These are phyloP conservation scores for Termitomyces sp. DNA, from an alignment of 768 basidiomycete genomes.

Conservation along the genomic window DNA sequence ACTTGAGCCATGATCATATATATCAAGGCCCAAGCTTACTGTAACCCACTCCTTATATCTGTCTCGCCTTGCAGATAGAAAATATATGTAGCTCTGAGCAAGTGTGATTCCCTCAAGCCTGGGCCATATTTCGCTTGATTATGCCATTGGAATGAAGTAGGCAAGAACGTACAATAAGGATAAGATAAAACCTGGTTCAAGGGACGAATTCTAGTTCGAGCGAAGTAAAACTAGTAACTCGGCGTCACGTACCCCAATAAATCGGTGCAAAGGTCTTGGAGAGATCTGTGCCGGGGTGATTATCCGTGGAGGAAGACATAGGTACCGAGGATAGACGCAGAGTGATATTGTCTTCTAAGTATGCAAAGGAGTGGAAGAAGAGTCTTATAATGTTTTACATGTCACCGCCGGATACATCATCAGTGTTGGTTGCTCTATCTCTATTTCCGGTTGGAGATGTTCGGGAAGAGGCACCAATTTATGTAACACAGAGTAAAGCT, in stretches of 20 bases:
- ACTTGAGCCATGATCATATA: neutral
- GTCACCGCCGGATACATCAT: neutral
- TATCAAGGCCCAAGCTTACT: constrained; percentile 13
- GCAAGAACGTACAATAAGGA: constrained; percentile 20
- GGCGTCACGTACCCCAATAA: constrained; percentile 21
- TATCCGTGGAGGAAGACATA: neutral
- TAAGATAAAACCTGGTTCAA: constrained; percentile 20
- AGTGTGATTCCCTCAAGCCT: constrained; percentile 34
- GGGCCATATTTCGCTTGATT: neutral
- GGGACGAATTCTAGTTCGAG: neutral
- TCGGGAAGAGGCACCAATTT: neutral
- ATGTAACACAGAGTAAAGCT: neutral
- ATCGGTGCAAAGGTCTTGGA: constrained; percentile 21
- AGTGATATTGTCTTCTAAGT: neutral
- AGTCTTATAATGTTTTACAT: neutral
- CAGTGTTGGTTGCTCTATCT: neutral
- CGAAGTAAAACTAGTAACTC: neutral
- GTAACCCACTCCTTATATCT: constrained; percentile 17
- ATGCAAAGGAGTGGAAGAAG: too few species aligned
- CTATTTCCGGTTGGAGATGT: neutral
- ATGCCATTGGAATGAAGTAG: neutral
- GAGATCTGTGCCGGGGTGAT: constrained; percentile 13
- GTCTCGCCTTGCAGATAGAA: constrained; percentile 17
- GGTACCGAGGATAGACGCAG: neutral
- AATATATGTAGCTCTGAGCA: constrained; percentile 35